Conservation (phyloP, 306 rosid genomes). For the Cercis canadensis region DNA sequence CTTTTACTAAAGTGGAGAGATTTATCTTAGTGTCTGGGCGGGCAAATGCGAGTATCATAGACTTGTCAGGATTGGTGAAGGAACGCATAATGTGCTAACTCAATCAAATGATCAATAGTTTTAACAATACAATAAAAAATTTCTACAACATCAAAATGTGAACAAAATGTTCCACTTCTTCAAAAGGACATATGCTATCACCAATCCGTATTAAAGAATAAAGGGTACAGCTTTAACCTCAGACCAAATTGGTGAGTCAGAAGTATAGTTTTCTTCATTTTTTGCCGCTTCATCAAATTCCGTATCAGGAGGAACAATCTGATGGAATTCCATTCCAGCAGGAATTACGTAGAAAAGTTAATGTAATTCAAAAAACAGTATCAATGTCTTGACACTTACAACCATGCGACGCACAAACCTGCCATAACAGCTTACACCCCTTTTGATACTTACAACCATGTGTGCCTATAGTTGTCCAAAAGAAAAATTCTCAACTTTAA, state of each 20-base stretch:
- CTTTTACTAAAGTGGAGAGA: constrained; percentile 65
- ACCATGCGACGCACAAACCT: constrained; percentile 71
- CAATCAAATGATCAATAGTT: constrained; percentile 10
- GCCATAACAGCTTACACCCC: constrained; percentile 64
- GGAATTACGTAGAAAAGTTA: constrained; percentile 57
- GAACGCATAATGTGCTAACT: constrained; percentile 62
- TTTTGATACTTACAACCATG: constrained; percentile 50
- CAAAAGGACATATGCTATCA: not conserved
- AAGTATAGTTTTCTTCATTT: constrained; percentile 48
- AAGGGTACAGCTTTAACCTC: constrained; percentile 53
- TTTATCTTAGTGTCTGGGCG: constrained; percentile 73
- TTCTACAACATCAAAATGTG: not conserved
- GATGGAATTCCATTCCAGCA: constrained; percentile 75
- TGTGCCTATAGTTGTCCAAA: not conserved
- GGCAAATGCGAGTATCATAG: constrained; percentile 77
- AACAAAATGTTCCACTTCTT: too few species aligned
- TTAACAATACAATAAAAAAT: constrained; percentile 8
- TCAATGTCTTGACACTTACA: constrained; percentile 48
- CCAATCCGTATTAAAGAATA: constrained; percentile 16
- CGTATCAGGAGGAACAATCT: constrained; percentile 57
- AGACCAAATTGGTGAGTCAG: constrained; percentile 62
- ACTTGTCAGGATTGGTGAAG: constrained; percentile 71
- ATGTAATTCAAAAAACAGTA: not conserved
- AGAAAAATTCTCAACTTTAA: not conserved
- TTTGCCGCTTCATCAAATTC: constrained; percentile 54